phyloP scores from a whole-genome alignment of 2,329 filamentous ascomycete genomes.

The Pseudonectria buxi region DNA sequence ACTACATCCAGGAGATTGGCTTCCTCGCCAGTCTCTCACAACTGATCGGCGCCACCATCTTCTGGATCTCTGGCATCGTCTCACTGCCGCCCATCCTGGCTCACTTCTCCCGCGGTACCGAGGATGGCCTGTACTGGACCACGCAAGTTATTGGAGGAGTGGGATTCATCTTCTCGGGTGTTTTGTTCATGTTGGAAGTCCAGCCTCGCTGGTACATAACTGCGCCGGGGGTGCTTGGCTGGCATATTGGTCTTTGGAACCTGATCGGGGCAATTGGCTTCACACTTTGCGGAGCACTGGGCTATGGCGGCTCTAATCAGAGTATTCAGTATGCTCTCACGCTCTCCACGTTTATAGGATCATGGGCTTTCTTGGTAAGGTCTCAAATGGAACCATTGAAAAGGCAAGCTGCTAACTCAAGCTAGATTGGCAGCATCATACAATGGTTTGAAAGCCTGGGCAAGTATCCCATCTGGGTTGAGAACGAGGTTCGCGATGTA shows the following conservation, averaged over 20 bases:
- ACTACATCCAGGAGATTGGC: slow-evolving; percentile 56
- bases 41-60: slow-evolving; percentile 53
- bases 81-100: slow-evolving; percentile 48
- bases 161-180: slow-evolving; percentile 53
- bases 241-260: slow-evolving; percentile 64
- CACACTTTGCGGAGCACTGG: slow-evolving; percentile 52
- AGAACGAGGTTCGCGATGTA: slow-evolving; percentile 6
- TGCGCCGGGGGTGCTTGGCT: slow-evolving; percentile 49
- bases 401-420: slow-evolving; percentile 48
- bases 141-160: slow-evolving; percentile 55
- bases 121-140: slow-evolving; percentile 51
- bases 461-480: slow-evolving; percentile 18
- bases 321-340: slow-evolving; percentile 35
- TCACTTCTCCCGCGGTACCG: slow-evolving; percentile 4
- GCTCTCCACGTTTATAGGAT: slow-evolving; percentile 43
- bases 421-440: slow-evolving; percentile 19
- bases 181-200: slow-evolving; percentile 60
- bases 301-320: slow-evolving; percentile 36
- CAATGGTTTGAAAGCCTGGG: slow-evolving; percentile 20
- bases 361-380: slow-evolving; percentile 40
- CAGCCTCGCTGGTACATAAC: slow-evolving; percentile 58
- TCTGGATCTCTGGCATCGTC: slow-evolving; percentile 58
- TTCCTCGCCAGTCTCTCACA: slow-evolving; percentile 55
- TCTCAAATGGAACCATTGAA: slow-evolving; percentile 53
- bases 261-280: slow-evolving; percentile 57